These are phyloP conservation scores for Erysimum cheiri DNA, from an alignment of 441 rosid genomes.

Conservation along the genomic window DNA sequence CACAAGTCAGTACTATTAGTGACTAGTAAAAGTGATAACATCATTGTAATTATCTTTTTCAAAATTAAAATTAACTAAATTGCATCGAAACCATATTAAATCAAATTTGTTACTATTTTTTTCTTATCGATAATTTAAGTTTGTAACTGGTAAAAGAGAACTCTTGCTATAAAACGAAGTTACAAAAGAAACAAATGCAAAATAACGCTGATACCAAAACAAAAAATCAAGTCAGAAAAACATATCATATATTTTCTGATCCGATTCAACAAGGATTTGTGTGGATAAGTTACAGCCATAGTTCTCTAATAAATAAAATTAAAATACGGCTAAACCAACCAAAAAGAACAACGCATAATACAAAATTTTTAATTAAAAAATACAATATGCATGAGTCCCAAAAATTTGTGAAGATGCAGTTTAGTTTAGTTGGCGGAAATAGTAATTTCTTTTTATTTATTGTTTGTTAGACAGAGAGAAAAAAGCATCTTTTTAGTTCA, in stretches of 20 bases:
- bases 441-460: slow-evolving; percentile 8
- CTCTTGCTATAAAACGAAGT: not conserved
- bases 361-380: not conserved
- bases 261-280: slow-evolving; percentile 28
- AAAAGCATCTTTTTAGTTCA: slow-evolving; percentile 19
- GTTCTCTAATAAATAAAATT: slow-evolving; percentile 1
- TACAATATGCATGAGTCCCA: slow-evolving; percentile 11
- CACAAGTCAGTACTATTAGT: not conserved
- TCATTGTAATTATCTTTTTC: slow-evolving; percentile 15
- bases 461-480: slow-evolving; percentile 23
- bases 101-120: not conserved
- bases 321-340: not conserved
- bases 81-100: not conserved
- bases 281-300: slow-evolving; percentile 17
- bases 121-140: no score
- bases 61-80: not conserved
- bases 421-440: slow-evolving; percentile 30
- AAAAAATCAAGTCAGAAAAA: slow-evolving; percentile 12
- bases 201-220: slow-evolving; percentile 8
- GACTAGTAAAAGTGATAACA: slow-evolving; percentile 2
- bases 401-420: slow-evolving; percentile 19
- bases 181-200: not conserved
- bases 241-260: slow-evolving; percentile 29
- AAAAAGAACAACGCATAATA: not conserved
- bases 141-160: not conserved